Conservation (phyloP, 768 basidiomycete genomes). For the Panaeolus cyanescens region DNA sequence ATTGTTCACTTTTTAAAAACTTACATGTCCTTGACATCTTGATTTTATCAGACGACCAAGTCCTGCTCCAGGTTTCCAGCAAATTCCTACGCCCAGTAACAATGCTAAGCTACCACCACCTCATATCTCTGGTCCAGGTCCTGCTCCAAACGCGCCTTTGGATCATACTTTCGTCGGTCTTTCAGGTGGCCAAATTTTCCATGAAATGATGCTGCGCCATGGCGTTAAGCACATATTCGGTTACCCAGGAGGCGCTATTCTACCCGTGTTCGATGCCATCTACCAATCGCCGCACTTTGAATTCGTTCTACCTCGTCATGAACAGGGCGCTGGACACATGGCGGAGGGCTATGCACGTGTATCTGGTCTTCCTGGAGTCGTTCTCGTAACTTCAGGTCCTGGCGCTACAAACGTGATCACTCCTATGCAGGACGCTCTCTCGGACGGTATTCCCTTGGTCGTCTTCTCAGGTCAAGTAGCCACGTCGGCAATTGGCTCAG, state of each 20-base stretch:
- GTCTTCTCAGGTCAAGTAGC: slow-evolving; percentile 99
- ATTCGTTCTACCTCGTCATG: slow-evolving; percentile 94
- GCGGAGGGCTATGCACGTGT: slow-evolving; percentile 97
- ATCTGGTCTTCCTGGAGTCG: slow-evolving; percentile 96
- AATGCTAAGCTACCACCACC: slow-evolving; percentile 33
- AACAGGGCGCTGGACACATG: slow-evolving; percentile 99
- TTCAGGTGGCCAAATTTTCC: slow-evolving; percentile 96
- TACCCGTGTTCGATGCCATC: slow-evolving; percentile 99
- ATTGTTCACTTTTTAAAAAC: background rate
- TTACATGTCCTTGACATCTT: slow-evolving; percentile 4
- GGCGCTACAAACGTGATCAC: slow-evolving; percentile 98
- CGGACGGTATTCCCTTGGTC: slow-evolving; percentile 91
- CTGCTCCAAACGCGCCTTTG: slow-evolving; percentile 49
- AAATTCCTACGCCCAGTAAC: slow-evolving; percentile 35
- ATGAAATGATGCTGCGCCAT: slow-evolving; percentile 99
- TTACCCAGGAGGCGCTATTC: slow-evolving; percentile 96
- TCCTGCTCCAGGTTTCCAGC: slow-evolving; percentile 56
- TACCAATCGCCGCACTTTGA: slow-evolving; percentile 94
- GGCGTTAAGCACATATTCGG: slow-evolving; percentile 96
- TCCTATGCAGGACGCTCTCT: slow-evolving; percentile 96
- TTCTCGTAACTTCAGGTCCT: slow-evolving; percentile 97
- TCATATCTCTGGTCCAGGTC: slow-evolving; percentile 37
- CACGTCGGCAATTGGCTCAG: slow-evolving; percentile 97
- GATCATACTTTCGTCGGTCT: slow-evolving; percentile 91
- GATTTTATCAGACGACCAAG: slow-evolving; percentile 53